Conservation (phyloP, 2,329 filamentous ascomycete genomes). For the Gaeumannomyces tritici region DNA sequence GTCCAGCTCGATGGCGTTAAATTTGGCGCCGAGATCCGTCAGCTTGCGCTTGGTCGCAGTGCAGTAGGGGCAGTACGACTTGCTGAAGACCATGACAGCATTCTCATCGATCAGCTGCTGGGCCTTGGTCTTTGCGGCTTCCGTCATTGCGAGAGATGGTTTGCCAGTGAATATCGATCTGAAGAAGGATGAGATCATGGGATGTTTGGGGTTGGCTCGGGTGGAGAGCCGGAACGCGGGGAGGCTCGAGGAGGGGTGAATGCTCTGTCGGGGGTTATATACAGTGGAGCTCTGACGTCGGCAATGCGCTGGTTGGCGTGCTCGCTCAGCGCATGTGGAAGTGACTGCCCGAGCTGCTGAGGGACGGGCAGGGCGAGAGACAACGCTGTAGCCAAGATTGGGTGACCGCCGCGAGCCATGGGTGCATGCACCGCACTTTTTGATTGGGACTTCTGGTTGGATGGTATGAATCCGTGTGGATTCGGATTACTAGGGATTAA, state of each 20-base stretch:
- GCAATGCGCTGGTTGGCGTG: not conserved
- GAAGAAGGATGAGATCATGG: conserved; percentile 34
- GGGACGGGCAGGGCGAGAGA: not conserved
- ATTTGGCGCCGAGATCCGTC: conserved; percentile 60
- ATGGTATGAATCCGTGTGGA: not conserved
- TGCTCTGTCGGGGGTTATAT: not conserved
- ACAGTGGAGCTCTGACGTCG: conserved; percentile 1
- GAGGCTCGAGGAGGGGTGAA: not conserved
- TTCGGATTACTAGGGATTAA: no score
- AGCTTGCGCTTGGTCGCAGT: conserved; percentile 67
- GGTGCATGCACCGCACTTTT: not conserved
- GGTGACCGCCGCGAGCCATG: no score
- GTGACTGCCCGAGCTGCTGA: not conserved
- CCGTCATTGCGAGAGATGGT: conserved; percentile 60
- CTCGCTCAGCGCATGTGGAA: not conserved
- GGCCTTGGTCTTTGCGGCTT: conserved; percentile 73
- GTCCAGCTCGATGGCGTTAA: conserved; percentile 73
- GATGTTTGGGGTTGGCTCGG: not conserved
- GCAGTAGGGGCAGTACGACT: conserved; percentile 96
- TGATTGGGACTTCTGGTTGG: not conserved
- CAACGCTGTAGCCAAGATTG: not conserved
- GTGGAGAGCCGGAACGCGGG: not conserved
- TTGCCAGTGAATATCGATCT: conserved; percentile 57
- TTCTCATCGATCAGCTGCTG: conserved; percentile 84
- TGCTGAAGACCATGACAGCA: conserved; percentile 88